Base-by-base conservation (phyloP, 331 rosid species). In the Spiraea crenata region DNA sequence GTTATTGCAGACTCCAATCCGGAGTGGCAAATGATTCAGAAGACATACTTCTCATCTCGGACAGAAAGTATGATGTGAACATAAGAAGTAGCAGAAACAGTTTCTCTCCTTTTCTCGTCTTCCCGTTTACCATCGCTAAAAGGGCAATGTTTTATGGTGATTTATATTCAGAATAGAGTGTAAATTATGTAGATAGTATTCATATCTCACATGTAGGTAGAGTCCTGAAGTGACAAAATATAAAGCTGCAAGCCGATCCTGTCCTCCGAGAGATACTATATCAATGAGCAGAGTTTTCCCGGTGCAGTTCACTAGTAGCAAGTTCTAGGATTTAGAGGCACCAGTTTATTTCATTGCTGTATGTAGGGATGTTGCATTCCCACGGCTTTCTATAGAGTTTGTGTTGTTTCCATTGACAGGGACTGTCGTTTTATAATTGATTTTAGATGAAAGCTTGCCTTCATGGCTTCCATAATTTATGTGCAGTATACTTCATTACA, bases 21-120 rank as follows among this genome's bases (percentile, higher is more conserved):
- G 70, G 76, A 83, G 79, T 19, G 82, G 92, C 72, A 82, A 87
- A 74, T 84, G 40, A 78, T 51, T 10, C 54, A 72, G 67, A 34
- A n/a, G 3, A 52, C 17, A 31, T 16, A 46, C 17, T 48, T 39
- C 37, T 40, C 42, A 31, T 67, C 49, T 4, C 12, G 13, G 72
- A 31, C 38, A 31, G n/a, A 47, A 45, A 44, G 2, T 41, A 70
- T 3, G 7, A 44, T 6, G 47, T 15, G 45, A 59, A 3, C 17
- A 6, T 11, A 6, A 34, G 31, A 14, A 14, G 6, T 45, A 45
- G 4, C 42, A 70, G 52, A 40, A 47, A 46, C 7, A 4, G 13
- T 38, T 5, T 15, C 38, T 59, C 16, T 59, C 25, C 41, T 6
- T 58, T 6, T 37, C 65, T 25, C 50, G 0, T 7, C 34, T 54